Evolutionary conservation across 129 eudicot species (phyloP), one percentile per base, ranked within the genome.

Genomic region (Arctium lappa): DNA sequence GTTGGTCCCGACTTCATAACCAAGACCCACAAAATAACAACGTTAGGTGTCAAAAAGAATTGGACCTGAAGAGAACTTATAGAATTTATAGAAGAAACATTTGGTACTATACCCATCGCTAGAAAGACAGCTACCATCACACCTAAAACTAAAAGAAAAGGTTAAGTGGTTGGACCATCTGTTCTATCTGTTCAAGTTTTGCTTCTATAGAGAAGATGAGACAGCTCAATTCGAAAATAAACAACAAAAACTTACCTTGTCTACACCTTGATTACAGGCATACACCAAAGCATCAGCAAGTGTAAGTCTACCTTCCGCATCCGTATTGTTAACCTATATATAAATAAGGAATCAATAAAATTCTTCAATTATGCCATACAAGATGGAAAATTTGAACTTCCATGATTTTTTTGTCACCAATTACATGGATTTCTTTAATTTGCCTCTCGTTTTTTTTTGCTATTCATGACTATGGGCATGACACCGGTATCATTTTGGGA

Each of bases 281-380:
- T 96, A 96, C 56, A 96, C 95, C 88, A 96, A 85, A 80, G 98
- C 99, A 88, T 96, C 99, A 44, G 99, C 99, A 77, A 96, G 99
- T 73, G 99, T 96, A 79, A 96, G 98, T 84, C 99, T 90, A 9
- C 98, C 99, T 92, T 96, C 99, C 40, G 97, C 99, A 89, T 96
- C 99, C 3, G 99, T 96, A 84, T 91, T 93, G 92, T 93, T 93
- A 68, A 96, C 99, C 98, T 96, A 86, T 33, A 33, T 1, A 53
- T 73, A 40, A 60, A 80, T 68, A 81, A 63, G 65, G 33, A 74
- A 16, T 63, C 38, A 2, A 74, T 62, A 74, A 56, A 10, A 10
- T 70, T 66, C 11, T 42, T 46, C 39, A 29, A 76, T 15, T 76
- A 32, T 31, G 27, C 32, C 50, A 75, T 30, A 31, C 16, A 31